Conservation (phyloP, 2,329 filamentous ascomycete species). For the Aureobasidium sp. region DNA sequence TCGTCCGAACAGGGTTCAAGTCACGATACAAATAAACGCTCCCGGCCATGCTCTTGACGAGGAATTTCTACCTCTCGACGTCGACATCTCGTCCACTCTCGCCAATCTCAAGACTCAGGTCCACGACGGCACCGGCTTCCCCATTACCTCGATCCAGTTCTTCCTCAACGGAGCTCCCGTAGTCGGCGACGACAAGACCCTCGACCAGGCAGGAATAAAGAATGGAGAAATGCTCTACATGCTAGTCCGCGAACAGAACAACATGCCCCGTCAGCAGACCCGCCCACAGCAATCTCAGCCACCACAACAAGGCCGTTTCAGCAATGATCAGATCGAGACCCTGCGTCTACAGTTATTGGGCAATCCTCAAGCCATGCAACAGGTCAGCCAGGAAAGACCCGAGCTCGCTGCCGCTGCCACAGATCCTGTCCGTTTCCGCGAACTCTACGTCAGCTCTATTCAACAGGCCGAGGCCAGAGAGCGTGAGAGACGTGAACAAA, state of each 20-base stretch:
- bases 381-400: conserved; percentile 65
- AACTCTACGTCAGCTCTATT: conserved; percentile 61
- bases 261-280: conserved; percentile 37
- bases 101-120: conserved; percentile 82
- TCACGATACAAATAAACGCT: conserved; percentile 78
- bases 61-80: conserved; percentile 73
- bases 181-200: conserved; percentile 67
- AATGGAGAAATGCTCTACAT: conserved; percentile 92
- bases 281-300: conserved; percentile 26
- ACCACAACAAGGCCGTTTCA: conserved; percentile 14
- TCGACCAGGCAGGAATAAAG: conserved; percentile 70
- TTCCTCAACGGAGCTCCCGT: conserved; percentile 85
- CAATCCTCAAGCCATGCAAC: conserved; percentile 63
- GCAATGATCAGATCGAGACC: conserved; percentile 59
- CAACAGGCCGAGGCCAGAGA: conserved; percentile 66
- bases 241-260: conserved; percentile 53
- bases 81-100: conserved; percentile 74
- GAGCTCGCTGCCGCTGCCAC: conserved; percentile 70
- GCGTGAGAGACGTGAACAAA: conserved; percentile 71
- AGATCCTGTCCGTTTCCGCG: conserved; percentile 67
- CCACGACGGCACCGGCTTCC: conserved; percentile 71
- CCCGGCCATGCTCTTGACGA: conserved; percentile 60
- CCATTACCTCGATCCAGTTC: conserved; percentile 68
- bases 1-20: conserved; percentile 55
- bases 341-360: conserved; percentile 76